Base-by-base conservation (phyloP, 2,329 filamentous ascomycete species). In the Leptodontidium sp. region DNA sequence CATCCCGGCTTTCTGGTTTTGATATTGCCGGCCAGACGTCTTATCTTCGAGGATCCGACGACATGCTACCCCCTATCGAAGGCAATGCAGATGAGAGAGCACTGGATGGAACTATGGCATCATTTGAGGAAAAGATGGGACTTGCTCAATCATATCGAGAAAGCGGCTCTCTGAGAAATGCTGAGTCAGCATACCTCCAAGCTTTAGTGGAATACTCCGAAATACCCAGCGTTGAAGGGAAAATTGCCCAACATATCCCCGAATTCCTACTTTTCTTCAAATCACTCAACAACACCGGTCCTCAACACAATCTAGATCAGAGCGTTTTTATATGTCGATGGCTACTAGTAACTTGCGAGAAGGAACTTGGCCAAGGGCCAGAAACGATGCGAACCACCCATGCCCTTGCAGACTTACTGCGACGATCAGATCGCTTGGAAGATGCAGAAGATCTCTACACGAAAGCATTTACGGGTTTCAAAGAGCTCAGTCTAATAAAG, bases 271-370 rank as follows among this genome's bases (percentile, higher is more conserved):
- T 57, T 6, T 65, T 65, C 29, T 65, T 65, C 38, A 65, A 32
- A 35, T 57, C 50, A 21, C 35, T 65, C 49, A 35, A 35, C 17
- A 47, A 57, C 9, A 57, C 26, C 24, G 50, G 50, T 26, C 52
- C 63, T 21, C 52, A 49, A 26, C 38, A 65, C n/a, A 58, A 57
- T 24, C 26, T 65, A 0, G 63, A 65, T 49, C 63, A 65, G 40
- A 65, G 63, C 26, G 53, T 65, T 38, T 65, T 65, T n/a, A 65
- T 65, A 35, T 65, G 63, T 49, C 63, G 63, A 58, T 65, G 63
- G 63, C 40, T 65, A 29, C 24, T 65, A 29, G 63, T 65, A 49
- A 65, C 40, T 4, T 65, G 63, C 52, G 63, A 65, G 26, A 65
- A 58, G 24, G 63, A 65, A 14, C 63, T 65, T 21, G 50, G 63